Evolutionary conservation across 257 asterid genomes (phyloP).

Genomic region (Solanum lycopersicoides): DNA sequence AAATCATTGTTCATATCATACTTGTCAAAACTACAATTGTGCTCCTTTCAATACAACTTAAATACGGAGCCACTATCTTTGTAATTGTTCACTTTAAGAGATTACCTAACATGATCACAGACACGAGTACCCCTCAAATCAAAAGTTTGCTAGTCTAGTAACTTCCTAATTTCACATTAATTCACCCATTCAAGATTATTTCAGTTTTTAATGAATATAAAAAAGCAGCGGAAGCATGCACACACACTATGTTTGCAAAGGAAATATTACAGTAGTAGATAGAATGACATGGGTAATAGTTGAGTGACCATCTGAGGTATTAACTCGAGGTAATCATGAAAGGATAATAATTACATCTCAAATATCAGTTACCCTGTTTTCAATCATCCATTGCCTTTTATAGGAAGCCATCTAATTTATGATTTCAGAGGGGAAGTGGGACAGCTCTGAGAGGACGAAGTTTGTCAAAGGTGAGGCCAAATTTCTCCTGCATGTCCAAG

Average conservation of each 20-base stretch:
- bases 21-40: neutral
- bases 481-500: neutral
- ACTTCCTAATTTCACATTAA: neutral
- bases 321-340: neutral
- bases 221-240: neutral
- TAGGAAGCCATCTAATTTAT: neutral
- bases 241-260: neutral
- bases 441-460: neutral
- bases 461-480: neutral
- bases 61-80: neutral
- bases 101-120: neutral
- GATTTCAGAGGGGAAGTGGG: neutral
- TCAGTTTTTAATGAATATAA: no score
- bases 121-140: neutral
- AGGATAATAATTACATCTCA: neutral
- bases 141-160: neutral
- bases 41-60: neutral
- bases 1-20: conserved; percentile 16
- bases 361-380: neutral
- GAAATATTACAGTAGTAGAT: neutral
- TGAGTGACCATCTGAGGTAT: neutral
- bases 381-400: neutral
- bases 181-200: neutral
- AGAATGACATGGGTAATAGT: neutral
- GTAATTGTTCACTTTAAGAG: neutral